Base-by-base conservation (phyloP, 495 filamentous ascomycete genomes). In the Podospora appendiculata region DNA sequence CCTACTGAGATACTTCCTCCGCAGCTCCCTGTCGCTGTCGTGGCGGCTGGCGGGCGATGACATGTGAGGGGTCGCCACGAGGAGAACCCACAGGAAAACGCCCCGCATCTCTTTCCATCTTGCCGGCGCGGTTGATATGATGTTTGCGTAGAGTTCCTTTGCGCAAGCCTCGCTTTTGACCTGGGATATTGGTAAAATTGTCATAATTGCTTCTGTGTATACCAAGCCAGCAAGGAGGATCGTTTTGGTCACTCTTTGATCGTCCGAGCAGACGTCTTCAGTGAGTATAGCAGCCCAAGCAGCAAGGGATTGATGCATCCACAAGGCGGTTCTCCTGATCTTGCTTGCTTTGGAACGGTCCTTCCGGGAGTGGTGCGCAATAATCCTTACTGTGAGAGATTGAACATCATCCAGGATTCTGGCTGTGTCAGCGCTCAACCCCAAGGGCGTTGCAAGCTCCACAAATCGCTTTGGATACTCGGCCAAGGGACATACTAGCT, bases 31-130 rank as follows among this genome's bases (percentile, higher is more conserved):
- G 8, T 47, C 45, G 32, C 34, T 35, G 9, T 17, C 18, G 18
- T 48, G 39, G 10, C 39, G n/a, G 12, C 12, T 16, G 0, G 17
- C 6, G 25, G 25, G 25, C 25, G 25, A 25, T 25, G 25, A 25
- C 5, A 5, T 25, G 4, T 58, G 56, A 2, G 44, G 52, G 18
- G 48, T 32, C 7, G 51, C 55, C n/a, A 58, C 51, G 3, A 62
- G 45, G 40, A 59, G 14, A 6, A 64, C 38, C 61, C 61, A 64
- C n/a, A 64, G 46, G 12, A 55, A 62, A 17, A 64, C 51, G 4
- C 59, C 61, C 1, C 56, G 59, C 9, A 64, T 57, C 12, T 41
- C 16, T 19, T 59, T 57, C 61, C 61, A 64, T 2, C 51, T 18
- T 5, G 8, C 19, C 0, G 57, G 13, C 1, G 13, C 8, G 1